These are phyloP conservation scores for Biscogniauxia mediterranea DNA, from an alignment of 2,329 filamentous ascomycete species.

Conservation along the genomic window DNA sequence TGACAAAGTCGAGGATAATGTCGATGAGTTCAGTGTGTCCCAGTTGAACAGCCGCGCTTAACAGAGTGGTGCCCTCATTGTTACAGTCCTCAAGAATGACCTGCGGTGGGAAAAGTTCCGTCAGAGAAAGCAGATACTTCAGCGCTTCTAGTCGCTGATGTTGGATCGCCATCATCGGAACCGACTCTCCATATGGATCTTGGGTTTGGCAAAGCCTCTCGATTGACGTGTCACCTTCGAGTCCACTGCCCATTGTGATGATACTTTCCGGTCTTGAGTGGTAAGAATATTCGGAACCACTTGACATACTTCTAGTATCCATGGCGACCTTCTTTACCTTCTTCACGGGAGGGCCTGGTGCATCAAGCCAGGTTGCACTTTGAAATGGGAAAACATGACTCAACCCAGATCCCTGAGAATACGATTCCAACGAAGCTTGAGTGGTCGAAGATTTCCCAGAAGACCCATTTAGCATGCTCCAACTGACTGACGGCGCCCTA, in stretches of 20 bases:
- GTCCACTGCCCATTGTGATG: conserved; percentile 67
- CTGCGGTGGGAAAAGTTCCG: conserved; percentile 70
- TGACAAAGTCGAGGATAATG: conserved; percentile 69
- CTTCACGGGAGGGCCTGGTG: conserved; percentile 40
- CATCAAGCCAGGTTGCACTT: conserved; percentile 47
- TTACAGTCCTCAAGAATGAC: conserved; percentile 80
- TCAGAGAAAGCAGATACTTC: conserved; percentile 73
- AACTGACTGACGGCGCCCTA: conserved; percentile 45
- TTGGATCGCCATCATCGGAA: conserved; percentile 83
- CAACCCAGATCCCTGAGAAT: conserved; percentile 58
- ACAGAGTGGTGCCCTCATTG: conserved; percentile 82
- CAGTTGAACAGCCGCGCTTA: conserved; percentile 88
- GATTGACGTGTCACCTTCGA: conserved; percentile 85
- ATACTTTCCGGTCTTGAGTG: conserved; percentile 77
- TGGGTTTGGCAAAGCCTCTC: conserved; percentile 73
- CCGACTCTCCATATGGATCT: conserved; percentile 72
- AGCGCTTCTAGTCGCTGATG: conserved; percentile 69
- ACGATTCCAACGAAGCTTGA: conserved; percentile 46
- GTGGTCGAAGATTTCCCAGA: conserved; percentile 43
- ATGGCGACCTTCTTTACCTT: conserved; percentile 79
- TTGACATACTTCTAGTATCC: conserved; percentile 86
- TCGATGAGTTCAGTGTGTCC: conserved; percentile 74
- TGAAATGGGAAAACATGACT: conserved; percentile 93
- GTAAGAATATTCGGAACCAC: conserved; percentile 79
- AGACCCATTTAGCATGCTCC: conserved; percentile 46